Evolutionary conservation across 257 asterid species (phyloP).

Genomic region (Rhazya stricta): DNA sequence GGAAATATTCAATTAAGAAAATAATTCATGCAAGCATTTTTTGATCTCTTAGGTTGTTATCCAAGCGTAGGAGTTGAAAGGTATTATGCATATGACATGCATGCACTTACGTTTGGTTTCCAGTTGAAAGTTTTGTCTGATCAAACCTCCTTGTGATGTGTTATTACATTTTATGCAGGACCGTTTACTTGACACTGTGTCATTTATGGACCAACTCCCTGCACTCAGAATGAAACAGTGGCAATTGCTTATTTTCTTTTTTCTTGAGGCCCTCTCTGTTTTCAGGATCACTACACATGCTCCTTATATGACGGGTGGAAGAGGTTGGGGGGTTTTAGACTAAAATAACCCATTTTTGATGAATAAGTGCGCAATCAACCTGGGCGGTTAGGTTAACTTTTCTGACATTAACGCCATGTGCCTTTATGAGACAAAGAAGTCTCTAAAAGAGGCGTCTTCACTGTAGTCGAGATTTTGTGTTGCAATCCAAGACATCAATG

Average conservation of each 20-base stretch:
- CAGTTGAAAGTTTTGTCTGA: neutral
- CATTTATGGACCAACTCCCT: conserved; percentile 77
- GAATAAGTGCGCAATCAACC: too few species aligned
- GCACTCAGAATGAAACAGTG: conserved; percentile 79
- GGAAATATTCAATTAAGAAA: neutral
- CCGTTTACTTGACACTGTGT: conserved; percentile 69
- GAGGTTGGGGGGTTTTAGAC: too few species aligned
- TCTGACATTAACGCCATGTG: too few species aligned
- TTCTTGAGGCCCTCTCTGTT: conserved; percentile 87
- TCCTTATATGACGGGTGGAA: conserved; percentile 47
- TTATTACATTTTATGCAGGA: conserved; percentile 43
- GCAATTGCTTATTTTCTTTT: conserved; percentile 66
- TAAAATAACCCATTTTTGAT: too few species aligned
- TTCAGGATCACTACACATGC: conserved; percentile 61
- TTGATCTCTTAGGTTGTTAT: neutral
- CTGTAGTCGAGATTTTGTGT: too few species aligned
- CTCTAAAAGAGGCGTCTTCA: too few species aligned
- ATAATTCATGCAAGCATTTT: neutral
- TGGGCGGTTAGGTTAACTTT: too few species aligned
- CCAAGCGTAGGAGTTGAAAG: neutral
- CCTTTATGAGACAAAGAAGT: too few species aligned
- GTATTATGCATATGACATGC: neutral
- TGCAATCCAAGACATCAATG: too few species aligned
- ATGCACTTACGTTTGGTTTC: neutral
- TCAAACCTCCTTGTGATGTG: neutral